phyloP scores from a whole-genome alignment of 2,329 filamentous ascomycete species.

The Aspergillus sp. region DNA sequence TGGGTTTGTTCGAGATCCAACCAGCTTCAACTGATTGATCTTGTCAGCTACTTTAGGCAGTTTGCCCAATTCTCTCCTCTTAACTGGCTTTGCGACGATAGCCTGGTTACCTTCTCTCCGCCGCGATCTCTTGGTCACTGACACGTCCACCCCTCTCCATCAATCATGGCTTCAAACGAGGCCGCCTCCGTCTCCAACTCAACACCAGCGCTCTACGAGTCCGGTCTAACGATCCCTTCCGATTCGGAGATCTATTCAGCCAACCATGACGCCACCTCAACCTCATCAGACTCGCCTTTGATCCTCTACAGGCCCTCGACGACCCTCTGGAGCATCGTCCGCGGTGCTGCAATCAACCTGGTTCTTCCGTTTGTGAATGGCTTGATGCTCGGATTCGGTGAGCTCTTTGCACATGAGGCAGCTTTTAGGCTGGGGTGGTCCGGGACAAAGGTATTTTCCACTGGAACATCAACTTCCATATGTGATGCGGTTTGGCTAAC shows the following conservation, averaged over 20 bases:
- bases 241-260: constrained; percentile 50
- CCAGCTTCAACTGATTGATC: not conserved
- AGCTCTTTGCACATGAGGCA: constrained; percentile 93
- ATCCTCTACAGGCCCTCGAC: constrained; percentile 83
- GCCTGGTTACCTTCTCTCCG: not conserved
- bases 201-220: constrained; percentile 42
- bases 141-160: not conserved
- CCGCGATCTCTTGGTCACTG: not conserved
- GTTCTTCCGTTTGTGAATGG: constrained; percentile 94
- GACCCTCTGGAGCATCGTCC: constrained; percentile 79
- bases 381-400: constrained; percentile 96
- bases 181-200: constrained; percentile 23
- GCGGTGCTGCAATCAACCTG: constrained; percentile 94
- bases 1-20: not conserved
- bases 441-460: constrained; percentile 74
- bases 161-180: constrained; percentile 35
- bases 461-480: not conserved
- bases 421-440: constrained; percentile 93
- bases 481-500: not conserved
- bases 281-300: constrained; percentile 40
- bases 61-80: not conserved
- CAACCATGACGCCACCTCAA: constrained; percentile 37
- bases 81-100: not conserved
- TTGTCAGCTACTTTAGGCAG: not conserved
- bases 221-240: constrained; percentile 47